These are phyloP conservation scores for Ophiostoma sp. DNA, from an alignment of 2,329 filamentous ascomycete species.

Conservation along the genomic window DNA sequence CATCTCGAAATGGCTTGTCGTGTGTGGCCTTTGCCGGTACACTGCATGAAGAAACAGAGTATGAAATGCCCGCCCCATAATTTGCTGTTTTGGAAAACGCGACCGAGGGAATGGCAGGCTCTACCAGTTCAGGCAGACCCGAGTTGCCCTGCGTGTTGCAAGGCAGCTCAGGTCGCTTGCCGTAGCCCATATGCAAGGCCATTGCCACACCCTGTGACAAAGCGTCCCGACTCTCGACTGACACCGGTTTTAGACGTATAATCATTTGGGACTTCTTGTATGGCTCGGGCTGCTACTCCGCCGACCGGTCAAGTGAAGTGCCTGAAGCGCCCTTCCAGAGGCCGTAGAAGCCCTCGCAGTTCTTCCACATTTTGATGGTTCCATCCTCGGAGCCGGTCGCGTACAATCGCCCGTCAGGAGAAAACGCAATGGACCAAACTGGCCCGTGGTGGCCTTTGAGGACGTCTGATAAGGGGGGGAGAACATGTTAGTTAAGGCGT, in stretches of 20 bases:
- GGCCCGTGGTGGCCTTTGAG: constrained; percentile 97
- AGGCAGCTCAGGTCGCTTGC: neutral
- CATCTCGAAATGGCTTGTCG: neutral
- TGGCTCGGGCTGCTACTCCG: constrained; percentile 35
- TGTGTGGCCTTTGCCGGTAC: neutral
- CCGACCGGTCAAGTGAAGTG: constrained; percentile 32
- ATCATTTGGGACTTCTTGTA: neutral
- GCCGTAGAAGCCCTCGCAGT: constrained; percentile 60
- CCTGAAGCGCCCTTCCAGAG: constrained; percentile 50
- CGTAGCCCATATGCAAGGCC: neutral
- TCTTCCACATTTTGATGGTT: constrained; percentile 88
- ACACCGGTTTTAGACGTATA: neutral
- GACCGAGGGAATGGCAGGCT: no score
- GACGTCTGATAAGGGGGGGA: constrained; percentile 53
- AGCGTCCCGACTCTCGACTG: neutral
- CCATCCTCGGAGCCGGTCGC: constrained; percentile 96
- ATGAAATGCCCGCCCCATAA: neutral
- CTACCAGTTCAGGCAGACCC: neutral
- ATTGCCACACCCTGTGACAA: neutral
- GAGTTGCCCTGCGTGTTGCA: neutral
- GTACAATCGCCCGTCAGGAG: constrained; percentile 91
- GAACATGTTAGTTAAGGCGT: neutral
- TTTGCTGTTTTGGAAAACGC: neutral
- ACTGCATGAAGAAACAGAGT: neutral
- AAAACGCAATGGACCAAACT: constrained; percentile 93